Conservation (phyloP, 1,139 yeast species). For the Scheffersomyces insectosa region DNA sequence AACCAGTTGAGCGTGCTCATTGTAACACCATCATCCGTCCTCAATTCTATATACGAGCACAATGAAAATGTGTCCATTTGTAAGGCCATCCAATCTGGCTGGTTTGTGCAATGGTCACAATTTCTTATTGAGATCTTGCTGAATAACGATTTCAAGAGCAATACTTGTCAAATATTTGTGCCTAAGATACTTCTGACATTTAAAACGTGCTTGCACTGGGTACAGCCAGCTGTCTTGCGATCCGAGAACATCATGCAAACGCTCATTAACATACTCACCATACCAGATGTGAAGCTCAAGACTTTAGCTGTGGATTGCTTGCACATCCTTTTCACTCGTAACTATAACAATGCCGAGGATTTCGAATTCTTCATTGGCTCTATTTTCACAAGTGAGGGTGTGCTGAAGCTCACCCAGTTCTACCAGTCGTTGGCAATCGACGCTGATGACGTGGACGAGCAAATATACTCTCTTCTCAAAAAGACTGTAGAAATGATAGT, state of each 20-base stretch:
- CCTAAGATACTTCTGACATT: constrained; percentile 76
- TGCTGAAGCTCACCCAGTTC: constrained; percentile 63
- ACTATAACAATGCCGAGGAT: constrained; percentile 69
- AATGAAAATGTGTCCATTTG: constrained; percentile 62
- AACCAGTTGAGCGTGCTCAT: constrained; percentile 83
- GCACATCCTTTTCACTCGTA: constrained; percentile 83
- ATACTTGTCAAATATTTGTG: constrained; percentile 49
- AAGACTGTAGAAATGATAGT: constrained; percentile 94
- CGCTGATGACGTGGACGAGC: constrained; percentile 78
- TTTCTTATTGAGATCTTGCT: constrained; percentile 57
- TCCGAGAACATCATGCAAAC: constrained; percentile 66
- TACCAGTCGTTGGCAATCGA: constrained; percentile 64
- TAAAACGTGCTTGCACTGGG: constrained; percentile 91
- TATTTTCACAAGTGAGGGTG: constrained; percentile 72
- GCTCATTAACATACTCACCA: constrained; percentile 58
- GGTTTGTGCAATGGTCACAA: constrained; percentile 80
- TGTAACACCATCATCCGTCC: constrained; percentile 68
- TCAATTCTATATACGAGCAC: constrained; percentile 69
- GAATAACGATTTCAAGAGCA: constrained; percentile 32
- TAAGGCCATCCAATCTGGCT: constrained; percentile 73
- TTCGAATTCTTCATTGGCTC: constrained; percentile 78
- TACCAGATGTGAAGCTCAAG: constrained; percentile 66
- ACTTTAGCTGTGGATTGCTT: constrained; percentile 88
- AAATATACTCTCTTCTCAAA: constrained; percentile 73
- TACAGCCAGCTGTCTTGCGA: constrained; percentile 72